A percentile compares a stretch with the other conserved stretches of the same genome.
phyloP scores from a whole-genome alignment of 805 yeast species.

The Saccharomyces kudriavzevii region DNA sequence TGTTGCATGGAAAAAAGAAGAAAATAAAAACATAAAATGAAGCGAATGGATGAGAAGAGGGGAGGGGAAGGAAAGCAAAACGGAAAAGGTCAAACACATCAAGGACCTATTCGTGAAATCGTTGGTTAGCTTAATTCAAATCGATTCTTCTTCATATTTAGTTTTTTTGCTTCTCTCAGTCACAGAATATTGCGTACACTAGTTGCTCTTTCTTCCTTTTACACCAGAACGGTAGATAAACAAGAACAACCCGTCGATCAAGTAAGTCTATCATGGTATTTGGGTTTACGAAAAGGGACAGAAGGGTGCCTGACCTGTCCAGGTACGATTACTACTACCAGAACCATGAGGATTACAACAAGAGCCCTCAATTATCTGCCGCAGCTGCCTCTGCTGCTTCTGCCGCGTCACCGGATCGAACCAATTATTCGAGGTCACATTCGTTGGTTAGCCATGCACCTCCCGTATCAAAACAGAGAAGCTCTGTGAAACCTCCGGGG shows the following conservation, averaged over 20 bases:
- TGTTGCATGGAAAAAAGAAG: background rate
- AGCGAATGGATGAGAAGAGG: background rate
- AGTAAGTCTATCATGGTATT: conserved; percentile 14
- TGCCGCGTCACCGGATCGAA: conserved; percentile 2
- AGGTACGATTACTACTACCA: conserved; percentile 31
- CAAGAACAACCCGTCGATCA: background rate
- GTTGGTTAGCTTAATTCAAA: background rate
- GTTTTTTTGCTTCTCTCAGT: background rate
- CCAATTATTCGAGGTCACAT: conserved; percentile 2
- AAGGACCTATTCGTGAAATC: background rate
- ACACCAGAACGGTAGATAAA: background rate
- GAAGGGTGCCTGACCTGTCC: conserved; percentile 32
- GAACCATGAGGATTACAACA: conserved; percentile 16
- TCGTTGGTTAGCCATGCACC: conserved; percentile 2
- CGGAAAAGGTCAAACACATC: background rate
- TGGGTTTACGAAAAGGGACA: conserved; percentile 20
- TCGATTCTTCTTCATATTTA: background rate
- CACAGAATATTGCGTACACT: background rate
- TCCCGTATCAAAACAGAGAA: background rate
- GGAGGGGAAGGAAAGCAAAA: background rate
- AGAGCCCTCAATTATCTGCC: conserved; percentile 17
- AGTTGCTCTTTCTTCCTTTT: background rate
- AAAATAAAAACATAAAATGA: background rate
- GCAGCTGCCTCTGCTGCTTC: conserved; percentile 29
- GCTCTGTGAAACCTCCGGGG: background rate